Evolutionary conservation across 345 rosid genomes (phyloP).

Genomic region (Crucihimalaya himalaica): DNA sequence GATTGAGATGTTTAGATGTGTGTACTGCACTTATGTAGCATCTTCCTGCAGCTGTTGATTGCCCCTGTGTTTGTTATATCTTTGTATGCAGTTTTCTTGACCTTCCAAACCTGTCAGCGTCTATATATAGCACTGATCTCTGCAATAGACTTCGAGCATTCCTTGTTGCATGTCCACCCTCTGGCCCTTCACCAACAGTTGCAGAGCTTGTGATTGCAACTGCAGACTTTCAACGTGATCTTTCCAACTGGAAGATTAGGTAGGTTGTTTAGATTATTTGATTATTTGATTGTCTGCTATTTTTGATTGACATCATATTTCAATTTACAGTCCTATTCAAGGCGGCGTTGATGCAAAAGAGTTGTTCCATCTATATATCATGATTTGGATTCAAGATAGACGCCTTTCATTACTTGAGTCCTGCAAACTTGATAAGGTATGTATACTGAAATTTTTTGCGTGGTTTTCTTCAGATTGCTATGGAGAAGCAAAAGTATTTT

Average conservation of each 20-base stretch:
- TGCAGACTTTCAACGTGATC: constrained; percentile 94
- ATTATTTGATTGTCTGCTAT: constrained; percentile 6
- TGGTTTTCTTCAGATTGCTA: not conserved
- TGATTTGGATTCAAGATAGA: constrained; percentile 97
- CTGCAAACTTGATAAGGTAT: constrained; percentile 95
- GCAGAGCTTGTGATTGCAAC: constrained; percentile 93
- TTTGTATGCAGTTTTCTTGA: constrained; percentile 74
- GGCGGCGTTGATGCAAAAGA: constrained; percentile 98
- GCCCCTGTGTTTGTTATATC: constrained; percentile 15
- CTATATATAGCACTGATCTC: constrained; percentile 93
- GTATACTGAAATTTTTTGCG: constrained; percentile 6
- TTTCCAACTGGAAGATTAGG: constrained; percentile 85
- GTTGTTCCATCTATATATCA: constrained; percentile 86
- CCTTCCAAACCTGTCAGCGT: constrained; percentile 84
- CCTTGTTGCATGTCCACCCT: constrained; percentile 91
- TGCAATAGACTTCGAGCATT: constrained; percentile 83
- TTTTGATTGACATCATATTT: constrained; percentile 20
- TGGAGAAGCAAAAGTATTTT: constrained; percentile 16
- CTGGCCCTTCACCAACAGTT: constrained; percentile 89
- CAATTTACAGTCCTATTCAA: constrained; percentile 68
- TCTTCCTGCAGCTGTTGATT: constrained; percentile 31
- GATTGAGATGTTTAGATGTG: constrained; percentile 13
- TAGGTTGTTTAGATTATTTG: constrained; percentile 34
- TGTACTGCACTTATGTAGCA: constrained; percentile 7
- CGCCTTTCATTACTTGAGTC: constrained; percentile 85